phyloP scores from a whole-genome alignment of 306 rosid species.

The Biancaea sappan region DNA sequence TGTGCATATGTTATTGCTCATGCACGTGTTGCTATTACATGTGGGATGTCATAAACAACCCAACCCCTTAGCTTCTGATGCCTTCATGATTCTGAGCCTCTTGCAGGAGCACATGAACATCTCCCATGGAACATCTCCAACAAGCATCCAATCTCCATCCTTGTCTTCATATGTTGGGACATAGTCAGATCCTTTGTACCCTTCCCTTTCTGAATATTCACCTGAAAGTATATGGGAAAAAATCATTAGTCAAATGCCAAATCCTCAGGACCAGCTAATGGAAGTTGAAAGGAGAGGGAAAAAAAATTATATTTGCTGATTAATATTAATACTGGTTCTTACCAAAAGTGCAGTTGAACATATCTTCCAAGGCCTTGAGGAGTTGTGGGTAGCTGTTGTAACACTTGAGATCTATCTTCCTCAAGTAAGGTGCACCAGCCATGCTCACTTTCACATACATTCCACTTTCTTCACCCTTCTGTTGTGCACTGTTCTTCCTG shows the following conservation, averaged over 20 bases:
- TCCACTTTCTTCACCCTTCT: conserved; percentile 44
- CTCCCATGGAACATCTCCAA: conserved; percentile 97
- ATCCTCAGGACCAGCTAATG: no score
- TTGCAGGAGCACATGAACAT: conserved; percentile 72
- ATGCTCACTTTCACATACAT: conserved; percentile 79
- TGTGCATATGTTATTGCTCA: neutral
- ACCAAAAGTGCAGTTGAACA: conserved; percentile 81
- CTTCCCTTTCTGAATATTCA: conserved; percentile 72
- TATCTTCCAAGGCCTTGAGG: conserved; percentile 63
- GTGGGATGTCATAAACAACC: conserved; percentile 38
- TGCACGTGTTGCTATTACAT: no score
- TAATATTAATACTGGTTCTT: conserved; percentile 13
- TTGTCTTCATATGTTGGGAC: conserved; percentile 86
- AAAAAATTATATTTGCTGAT: no score
- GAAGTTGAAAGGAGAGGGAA: no score
- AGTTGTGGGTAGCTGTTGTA: conserved; percentile 69
- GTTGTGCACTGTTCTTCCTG: conserved; percentile 61
- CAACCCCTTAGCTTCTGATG: conserved; percentile 69
- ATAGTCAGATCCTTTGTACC: conserved; percentile 64
- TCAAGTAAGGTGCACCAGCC: conserved; percentile 87
- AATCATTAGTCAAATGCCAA: neutral
- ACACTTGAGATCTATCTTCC: conserved; percentile 75
- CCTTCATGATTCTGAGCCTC: conserved; percentile 67
- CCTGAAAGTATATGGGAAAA: conserved; percentile 45
- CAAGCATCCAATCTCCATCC: conserved; percentile 95